Base-by-base conservation (phyloP, 345 rosid species). In the Eucalyptus microcorys region DNA sequence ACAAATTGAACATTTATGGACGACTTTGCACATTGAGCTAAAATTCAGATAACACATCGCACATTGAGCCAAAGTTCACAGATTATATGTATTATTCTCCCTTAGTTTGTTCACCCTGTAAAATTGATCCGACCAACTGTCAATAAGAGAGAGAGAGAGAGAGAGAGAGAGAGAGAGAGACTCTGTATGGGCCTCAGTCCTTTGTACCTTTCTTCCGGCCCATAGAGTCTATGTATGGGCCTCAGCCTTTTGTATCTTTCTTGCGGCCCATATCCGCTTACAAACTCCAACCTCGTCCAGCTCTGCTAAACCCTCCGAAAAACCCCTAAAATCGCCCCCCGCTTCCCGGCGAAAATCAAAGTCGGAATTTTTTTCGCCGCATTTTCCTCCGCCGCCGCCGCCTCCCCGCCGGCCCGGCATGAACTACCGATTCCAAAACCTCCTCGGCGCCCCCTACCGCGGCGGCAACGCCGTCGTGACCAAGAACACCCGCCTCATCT, bases 371-470 rank as follows among this genome's bases (percentile, higher is more conserved):
- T 71, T 76, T 37, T 13, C 14, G 27, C 3, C 24, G 81, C 81
- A 37, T 76, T 37, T 71, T 76, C 27, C 57, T 52, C 53, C 81
- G 5, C 16, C 45, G 6, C 14, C 81, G 3, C 21, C 83, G 7
- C 83, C 10, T 6, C 7, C 83, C 43, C 85, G 83, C 55, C 55
- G 83, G 53, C 87, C 88, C 49, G 45, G 40, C 50, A 98, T 98
- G 99, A 95, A 97, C 91, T 97, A 95, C 91, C 93, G 95, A 34
- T 97, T 98, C 90, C 98, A 95, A 52, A 97, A 98, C 87, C 95
- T 97, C 88, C 93, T 97, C 1, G 99, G 98, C 52, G 99, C 99
- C 22, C 98, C 99, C 15, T 98, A 96, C 92, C 91, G 98, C 49
- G 99, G 99, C 88, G 99, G 99, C 64, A 93, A 97, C 88, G 97